Evolutionary conservation across 1,139 yeast genomes (phyloP).

Genomic region (Saccharomyces hybrid): DNA sequence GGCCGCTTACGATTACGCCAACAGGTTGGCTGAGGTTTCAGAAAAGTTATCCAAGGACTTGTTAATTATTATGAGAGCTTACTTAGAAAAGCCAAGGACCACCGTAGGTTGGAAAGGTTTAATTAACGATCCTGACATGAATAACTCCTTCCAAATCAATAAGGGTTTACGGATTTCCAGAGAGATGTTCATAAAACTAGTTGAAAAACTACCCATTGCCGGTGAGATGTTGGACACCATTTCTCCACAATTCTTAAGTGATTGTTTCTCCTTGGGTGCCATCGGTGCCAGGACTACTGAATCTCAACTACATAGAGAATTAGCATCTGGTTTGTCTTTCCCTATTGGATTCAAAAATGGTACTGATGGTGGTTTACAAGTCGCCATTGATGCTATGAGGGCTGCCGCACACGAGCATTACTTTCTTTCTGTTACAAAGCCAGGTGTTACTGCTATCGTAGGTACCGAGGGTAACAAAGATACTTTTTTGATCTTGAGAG

Average conservation of each 20-base stretch:
- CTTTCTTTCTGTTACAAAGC: slow-evolving; percentile 87
- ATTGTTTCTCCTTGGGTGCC: slow-evolving; percentile 88
- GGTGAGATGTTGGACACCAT: slow-evolving; percentile 97
- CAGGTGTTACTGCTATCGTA: slow-evolving; percentile 91
- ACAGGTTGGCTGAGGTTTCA: slow-evolving; percentile 50
- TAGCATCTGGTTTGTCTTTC: slow-evolving; percentile 91
- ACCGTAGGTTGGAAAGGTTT: slow-evolving; percentile 99
- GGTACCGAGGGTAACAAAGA: slow-evolving; percentile 92
- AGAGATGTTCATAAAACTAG: slow-evolving; percentile 75
- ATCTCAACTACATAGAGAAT: slow-evolving; percentile 91
- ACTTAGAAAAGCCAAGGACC: slow-evolving; percentile 95
- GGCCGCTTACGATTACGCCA: slow-evolving; percentile 87
- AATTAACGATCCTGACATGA: slow-evolving; percentile 94
- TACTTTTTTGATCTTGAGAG: slow-evolving; percentile 86
- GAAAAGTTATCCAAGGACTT: slow-evolving; percentile 67
- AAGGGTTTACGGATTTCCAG: slow-evolving; percentile 88
- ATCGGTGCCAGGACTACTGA: slow-evolving; percentile 98
- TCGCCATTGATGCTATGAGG: slow-evolving; percentile 87
- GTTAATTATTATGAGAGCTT: slow-evolving; percentile 91
- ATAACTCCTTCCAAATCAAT: slow-evolving; percentile 88
- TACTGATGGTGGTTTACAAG: slow-evolving; percentile 88
- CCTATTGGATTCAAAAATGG: slow-evolving; percentile 98
- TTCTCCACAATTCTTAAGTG: slow-evolving; percentile 88
- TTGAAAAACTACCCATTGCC: slow-evolving; percentile 81
- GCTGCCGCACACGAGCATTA: slow-evolving; percentile 93